Evolutionary conservation across 345 rosid species (phyloP).

Genomic region (Euphorbia lathyris): DNA sequence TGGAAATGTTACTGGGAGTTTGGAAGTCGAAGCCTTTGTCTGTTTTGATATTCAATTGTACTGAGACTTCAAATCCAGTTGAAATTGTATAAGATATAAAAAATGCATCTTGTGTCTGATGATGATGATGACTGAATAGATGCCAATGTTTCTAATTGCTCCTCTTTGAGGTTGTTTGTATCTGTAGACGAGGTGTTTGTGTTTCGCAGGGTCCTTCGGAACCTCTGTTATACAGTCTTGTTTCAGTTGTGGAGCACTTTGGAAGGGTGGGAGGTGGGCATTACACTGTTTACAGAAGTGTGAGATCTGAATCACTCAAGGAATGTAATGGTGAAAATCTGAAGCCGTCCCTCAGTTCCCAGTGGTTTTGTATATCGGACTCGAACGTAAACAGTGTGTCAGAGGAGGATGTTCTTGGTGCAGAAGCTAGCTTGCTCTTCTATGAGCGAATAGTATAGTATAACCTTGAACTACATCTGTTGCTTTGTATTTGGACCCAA

Average conservation of each 20-base stretch:
- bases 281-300: constrained; percentile 72
- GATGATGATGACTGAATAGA: background rate
- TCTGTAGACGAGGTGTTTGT: background rate
- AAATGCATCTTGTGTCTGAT: background rate
- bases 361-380: constrained; percentile 84
- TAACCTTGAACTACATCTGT: too few species aligned
- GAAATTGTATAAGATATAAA: background rate
- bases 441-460: constrained; percentile 50
- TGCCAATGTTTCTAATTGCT: background rate
- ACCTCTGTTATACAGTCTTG: constrained; percentile 46
- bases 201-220: constrained; percentile 31
- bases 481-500: background rate
- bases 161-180: background rate
- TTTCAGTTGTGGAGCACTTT: constrained; percentile 79
- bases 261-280: constrained; percentile 79
- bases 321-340: constrained; percentile 20
- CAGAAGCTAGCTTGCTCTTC: constrained; percentile 87
- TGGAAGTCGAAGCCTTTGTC: too few species aligned
- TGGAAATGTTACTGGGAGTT: too few species aligned
- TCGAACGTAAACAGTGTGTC: constrained; percentile 55
- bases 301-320: constrained; percentile 18
- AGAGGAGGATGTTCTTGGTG: constrained; percentile 66
- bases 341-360: constrained; percentile 17
- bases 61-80: background rate
- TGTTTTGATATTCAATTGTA: background rate